Evolutionary conservation across 306 rosid genomes (phyloP).

Genomic region (Begonia masoniana): DNA sequence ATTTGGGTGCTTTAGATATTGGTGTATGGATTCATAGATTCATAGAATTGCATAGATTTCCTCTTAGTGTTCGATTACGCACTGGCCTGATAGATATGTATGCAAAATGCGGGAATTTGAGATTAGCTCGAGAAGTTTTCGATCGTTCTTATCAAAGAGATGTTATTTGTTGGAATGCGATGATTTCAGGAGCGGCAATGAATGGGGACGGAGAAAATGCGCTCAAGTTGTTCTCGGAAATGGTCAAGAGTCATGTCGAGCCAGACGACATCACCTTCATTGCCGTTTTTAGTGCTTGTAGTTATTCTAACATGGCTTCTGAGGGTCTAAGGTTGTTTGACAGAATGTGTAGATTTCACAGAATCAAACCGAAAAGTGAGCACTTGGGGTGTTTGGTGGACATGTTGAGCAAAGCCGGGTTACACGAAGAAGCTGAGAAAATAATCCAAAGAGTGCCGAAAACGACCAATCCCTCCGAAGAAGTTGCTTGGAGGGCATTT

Average conservation of each 20-base stretch:
- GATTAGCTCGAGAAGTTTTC: constrained; percentile 33
- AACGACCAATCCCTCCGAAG: constrained; percentile 26
- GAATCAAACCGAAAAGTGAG: constrained; percentile 45
- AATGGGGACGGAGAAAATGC: constrained; percentile 60
- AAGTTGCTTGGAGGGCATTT: constrained; percentile 74
- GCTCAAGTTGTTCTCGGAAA: constrained; percentile 32
- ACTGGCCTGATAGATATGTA: constrained; percentile 70
- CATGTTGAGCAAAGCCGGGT: constrained; percentile 49
- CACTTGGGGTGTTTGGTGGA: constrained; percentile 64
- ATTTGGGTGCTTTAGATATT: constrained; percentile 48
- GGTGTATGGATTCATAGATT: constrained; percentile 60
- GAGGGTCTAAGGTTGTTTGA: constrained; percentile 38
- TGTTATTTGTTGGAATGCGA: constrained; percentile 59
- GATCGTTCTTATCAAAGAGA: constrained; percentile 30
- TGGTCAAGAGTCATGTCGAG: constrained; percentile 30
- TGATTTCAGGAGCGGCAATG: constrained; percentile 65
- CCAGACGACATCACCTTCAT: constrained; percentile 72
- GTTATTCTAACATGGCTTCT: constrained; percentile 45
- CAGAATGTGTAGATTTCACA: constrained; percentile 37
- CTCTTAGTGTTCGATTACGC: constrained; percentile 30
- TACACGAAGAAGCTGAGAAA: constrained; percentile 47
- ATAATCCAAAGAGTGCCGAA: constrained; percentile 22
- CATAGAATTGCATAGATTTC: constrained; percentile 18
- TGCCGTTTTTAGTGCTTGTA: constrained; percentile 62
- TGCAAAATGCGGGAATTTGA: constrained; percentile 63